These are phyloP conservation scores for Aspergillus luchuensis DNA, from an alignment of 2,329 filamentous ascomycete genomes.

Conservation along the genomic window DNA sequence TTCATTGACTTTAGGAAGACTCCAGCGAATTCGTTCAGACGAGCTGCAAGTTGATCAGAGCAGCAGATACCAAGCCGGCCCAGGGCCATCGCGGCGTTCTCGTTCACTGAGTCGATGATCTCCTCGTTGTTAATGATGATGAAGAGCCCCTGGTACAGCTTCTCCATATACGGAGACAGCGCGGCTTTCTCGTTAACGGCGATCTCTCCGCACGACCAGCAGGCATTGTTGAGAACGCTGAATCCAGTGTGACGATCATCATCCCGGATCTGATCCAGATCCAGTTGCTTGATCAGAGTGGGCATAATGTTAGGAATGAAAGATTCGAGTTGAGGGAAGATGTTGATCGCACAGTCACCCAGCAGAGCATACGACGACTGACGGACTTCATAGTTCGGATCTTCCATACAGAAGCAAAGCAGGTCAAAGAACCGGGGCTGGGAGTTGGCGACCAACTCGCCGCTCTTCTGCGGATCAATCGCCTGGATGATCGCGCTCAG, in stretches of 20 bases:
- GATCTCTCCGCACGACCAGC: slow-evolving; percentile 95
- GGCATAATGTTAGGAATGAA: slow-evolving; percentile 72
- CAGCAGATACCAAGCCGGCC: slow-evolving; percentile 83
- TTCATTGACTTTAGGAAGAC: slow-evolving; percentile 80
- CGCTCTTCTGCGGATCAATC: slow-evolving; percentile 70
- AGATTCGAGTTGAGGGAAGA: slow-evolving; percentile 77
- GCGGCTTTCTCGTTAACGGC: slow-evolving; percentile 72
- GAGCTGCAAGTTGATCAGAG: slow-evolving; percentile 73
- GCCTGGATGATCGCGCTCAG: slow-evolving; percentile 92
- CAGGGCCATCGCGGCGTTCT: slow-evolving; percentile 92
- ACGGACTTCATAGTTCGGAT: slow-evolving; percentile 85
- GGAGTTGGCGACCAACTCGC: slow-evolving; percentile 72
- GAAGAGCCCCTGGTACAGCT: slow-evolving; percentile 74
- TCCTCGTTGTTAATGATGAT: slow-evolving; percentile 82
- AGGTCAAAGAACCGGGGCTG: slow-evolving; percentile 88
- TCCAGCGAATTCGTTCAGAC: slow-evolving; percentile 76
- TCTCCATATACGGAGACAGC: slow-evolving; percentile 75
- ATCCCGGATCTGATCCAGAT: slow-evolving; percentile 73
- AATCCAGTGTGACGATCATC: slow-evolving; percentile 84
- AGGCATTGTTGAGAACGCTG: slow-evolving; percentile 95
- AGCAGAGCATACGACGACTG: slow-evolving; percentile 95
- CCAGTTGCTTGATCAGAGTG: slow-evolving; percentile 82
- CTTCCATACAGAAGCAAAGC: slow-evolving; percentile 87
- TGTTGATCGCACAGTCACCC: slow-evolving; percentile 90
- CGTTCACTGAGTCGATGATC: slow-evolving; percentile 81